Evolutionary conservation across 116 monocot genomes (phyloP).

Genomic region (Cymodocea nodosa): DNA sequence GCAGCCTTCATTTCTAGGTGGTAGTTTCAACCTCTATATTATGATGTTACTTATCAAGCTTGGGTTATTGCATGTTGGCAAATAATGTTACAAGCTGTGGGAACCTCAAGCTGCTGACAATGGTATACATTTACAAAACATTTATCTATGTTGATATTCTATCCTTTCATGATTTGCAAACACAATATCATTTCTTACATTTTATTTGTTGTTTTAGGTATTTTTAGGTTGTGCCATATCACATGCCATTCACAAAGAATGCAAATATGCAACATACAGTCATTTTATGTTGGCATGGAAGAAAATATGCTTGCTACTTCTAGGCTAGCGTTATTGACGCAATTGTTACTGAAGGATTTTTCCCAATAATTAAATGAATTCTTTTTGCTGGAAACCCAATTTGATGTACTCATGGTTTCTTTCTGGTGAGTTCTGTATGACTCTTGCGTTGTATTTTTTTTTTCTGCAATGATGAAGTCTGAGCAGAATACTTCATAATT

Average conservation of each 20-base stretch:
- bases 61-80: background rate
- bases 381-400: no score
- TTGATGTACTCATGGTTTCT: no score
- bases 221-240: slow-evolving; percentile 3
- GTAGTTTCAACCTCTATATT: background rate
- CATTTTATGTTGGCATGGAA: background rate
- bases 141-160: background rate
- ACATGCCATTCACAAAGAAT: background rate
- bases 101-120: background rate
- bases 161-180: background rate
- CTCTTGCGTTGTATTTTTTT: no score
- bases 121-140: background rate
- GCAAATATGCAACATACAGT: background rate
- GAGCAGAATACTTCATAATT: no score
- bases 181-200: background rate
- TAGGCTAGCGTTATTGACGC: background rate
- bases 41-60: background rate
- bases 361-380: no score
- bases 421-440: no score
- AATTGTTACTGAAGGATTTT: no score
- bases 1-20: background rate
- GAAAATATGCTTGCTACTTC: background rate
- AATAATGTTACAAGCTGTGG: background rate
- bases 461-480: no score
- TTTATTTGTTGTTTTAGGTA: background rate